Percentiles rank a stretch among this genome's conserved stretches.
phyloP scores from a whole-genome alignment of 768 basidiomycete genomes.

The Suillus ampliporus region DNA sequence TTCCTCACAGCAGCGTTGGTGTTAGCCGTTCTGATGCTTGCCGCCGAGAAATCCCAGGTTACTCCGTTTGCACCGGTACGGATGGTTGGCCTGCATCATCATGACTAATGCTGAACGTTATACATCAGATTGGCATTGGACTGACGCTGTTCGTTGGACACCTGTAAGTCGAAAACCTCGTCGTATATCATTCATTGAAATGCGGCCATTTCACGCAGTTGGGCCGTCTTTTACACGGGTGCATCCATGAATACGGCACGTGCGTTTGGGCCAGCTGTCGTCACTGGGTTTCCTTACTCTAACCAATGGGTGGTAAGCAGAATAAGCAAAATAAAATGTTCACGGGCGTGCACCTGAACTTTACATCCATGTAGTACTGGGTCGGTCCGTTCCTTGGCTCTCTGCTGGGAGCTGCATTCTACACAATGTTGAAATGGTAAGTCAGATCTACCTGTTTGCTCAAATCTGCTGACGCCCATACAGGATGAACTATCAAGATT shows the following conservation, averaged over 20 bases:
- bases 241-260: constrained; percentile 74
- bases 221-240: constrained; percentile 66
- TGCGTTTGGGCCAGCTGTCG: constrained; percentile 71
- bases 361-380: constrained; percentile 57
- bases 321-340: constrained; percentile 22
- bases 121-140: constrained; percentile 63
- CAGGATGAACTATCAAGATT: constrained; percentile 34
- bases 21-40: constrained; percentile 72
- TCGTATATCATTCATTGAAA: neutral
- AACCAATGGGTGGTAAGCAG: constrained; percentile 67
- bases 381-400: constrained; percentile 72
- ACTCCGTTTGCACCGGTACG: constrained; percentile 73
- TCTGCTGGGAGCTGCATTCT: constrained; percentile 62
- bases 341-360: neutral
- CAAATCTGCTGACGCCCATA: constrained; percentile 11
- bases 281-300: constrained; percentile 58
- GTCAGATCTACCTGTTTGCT: constrained; percentile 19
- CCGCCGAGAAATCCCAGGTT: constrained; percentile 68
- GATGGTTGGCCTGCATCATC: neutral
- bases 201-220: constrained; percentile 41
- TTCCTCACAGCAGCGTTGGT: constrained; percentile 66
- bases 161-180: constrained; percentile 45
- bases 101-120: neutral
- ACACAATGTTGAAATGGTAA: constrained; percentile 59
- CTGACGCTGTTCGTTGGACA: constrained; percentile 68